These are phyloP conservation scores for Lichtheimia ornata DNA, from an alignment of 371 early-diverging fungal species.

Conservation along the genomic window DNA sequence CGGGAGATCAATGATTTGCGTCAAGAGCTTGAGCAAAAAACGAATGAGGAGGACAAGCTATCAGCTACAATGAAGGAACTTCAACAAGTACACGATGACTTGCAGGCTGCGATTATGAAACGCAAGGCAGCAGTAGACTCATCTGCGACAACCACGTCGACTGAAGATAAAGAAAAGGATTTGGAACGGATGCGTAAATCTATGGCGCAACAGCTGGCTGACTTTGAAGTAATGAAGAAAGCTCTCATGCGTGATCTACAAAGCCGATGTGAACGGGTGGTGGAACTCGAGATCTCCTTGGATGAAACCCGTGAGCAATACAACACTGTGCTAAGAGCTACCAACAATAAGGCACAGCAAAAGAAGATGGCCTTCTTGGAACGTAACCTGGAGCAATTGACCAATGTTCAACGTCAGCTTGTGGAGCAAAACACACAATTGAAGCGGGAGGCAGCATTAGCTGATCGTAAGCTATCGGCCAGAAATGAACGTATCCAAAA, in stretches of 20 bases:
- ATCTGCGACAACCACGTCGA: conserved; percentile 5
- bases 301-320: conserved; percentile 92
- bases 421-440: conserved; percentile 92
- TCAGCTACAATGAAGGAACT: conserved; percentile 58
- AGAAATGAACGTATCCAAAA: conserved; percentile 92
- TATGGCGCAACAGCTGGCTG: conserved; percentile 87
- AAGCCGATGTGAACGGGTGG: conserved; percentile 91
- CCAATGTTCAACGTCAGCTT: conserved; percentile 90
- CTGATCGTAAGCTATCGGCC: conserved; percentile 87
- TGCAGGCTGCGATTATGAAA: conserved; percentile 38
- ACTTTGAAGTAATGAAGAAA: conserved; percentile 96
- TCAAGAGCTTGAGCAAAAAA: conserved; percentile 64
- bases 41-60: conserved; percentile 70
- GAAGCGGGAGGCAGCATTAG: conserved; percentile 87
- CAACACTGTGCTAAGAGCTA: conserved; percentile 76
- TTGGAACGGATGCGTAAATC: conserved; percentile 84
- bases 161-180: conserved; percentile 75
- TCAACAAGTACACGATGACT: conserved; percentile 66
- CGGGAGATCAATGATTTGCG: conserved; percentile 76
- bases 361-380: conserved; percentile 96
- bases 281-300: conserved; percentile 91
- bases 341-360: conserved; percentile 81
- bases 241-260: conserved; percentile 94
- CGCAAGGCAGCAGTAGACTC: conserved; percentile 18
- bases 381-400: conserved; percentile 92